Conservation (phyloP, 805 yeast genomes). For the Kluyveromyces starmeri region DNA sequence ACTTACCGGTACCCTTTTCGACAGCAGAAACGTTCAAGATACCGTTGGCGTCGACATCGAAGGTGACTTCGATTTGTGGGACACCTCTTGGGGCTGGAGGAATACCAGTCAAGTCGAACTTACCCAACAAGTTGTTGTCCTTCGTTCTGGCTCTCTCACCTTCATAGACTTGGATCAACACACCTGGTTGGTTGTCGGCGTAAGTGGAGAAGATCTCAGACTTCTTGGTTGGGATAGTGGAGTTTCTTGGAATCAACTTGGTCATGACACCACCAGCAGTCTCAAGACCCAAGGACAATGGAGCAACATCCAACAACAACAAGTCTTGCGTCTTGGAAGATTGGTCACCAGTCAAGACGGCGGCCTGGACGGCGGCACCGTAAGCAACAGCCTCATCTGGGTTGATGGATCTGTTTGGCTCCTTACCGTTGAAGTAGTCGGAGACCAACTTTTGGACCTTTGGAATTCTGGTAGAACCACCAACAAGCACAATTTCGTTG, state of each 20-base stretch:
- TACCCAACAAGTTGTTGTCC: conserved; percentile 96
- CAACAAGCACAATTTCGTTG: conserved; percentile 91
- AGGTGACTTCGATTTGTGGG: conserved; percentile 96
- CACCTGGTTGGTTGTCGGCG: conserved; percentile 99
- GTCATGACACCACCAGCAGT: conserved; percentile 99
- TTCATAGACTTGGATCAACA: conserved; percentile 93
- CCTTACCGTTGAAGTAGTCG: conserved; percentile 97
- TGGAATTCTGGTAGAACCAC: conserved; percentile 99
- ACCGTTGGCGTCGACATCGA: conserved; percentile 96
- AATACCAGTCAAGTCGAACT: conserved; percentile 91
- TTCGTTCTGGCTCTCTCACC: conserved; percentile 97
- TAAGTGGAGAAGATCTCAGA: conserved; percentile 96
- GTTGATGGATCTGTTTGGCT: conserved; percentile 95
- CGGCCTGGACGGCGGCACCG: conserved; percentile 99
- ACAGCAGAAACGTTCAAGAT: conserved; percentile 94
- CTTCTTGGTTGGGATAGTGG: conserved; percentile 97
- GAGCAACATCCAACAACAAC: conserved; percentile 96
- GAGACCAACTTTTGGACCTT: conserved; percentile 94
- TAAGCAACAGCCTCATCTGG: conserved; percentile 99
- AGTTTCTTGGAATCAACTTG: conserved; percentile 96
- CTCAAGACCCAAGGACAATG: conserved; percentile 97
- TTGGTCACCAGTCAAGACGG: conserved; percentile 93
- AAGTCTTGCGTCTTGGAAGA: conserved; percentile 97
- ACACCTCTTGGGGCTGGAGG: conserved; percentile 99
- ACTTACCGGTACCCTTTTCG: conserved; percentile 98